Evolutionary conservation across 345 rosid genomes (phyloP).

Genomic region (Rhodamnia rubescens): DNA sequence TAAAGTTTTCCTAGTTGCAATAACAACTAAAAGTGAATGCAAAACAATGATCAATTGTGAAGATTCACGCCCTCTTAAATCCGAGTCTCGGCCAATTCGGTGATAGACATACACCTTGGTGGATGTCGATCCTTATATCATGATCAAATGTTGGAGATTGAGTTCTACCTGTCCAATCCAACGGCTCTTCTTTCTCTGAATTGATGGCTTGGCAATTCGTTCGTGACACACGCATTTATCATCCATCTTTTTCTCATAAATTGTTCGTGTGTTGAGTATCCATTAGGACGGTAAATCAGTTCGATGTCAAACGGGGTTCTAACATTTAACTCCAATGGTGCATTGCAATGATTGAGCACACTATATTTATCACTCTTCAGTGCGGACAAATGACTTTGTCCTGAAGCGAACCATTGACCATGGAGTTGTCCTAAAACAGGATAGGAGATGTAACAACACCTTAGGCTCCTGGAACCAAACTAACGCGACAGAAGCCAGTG

Average conservation of each 20-base stretch:
- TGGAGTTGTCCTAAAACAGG: neutral
- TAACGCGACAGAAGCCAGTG: neutral
- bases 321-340: neutral
- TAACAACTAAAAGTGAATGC: too few species aligned
- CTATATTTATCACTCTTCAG: neutral
- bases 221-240: neutral
- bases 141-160: neutral
- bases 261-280: neutral
- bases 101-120: too few species aligned
- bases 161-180: neutral
- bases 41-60: neutral
- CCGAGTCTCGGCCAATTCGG: too few species aligned
- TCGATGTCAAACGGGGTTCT: neutral
- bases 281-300: neutral
- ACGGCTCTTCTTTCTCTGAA: neutral
- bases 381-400: neutral
- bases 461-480: neutral
- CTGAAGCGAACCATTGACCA: neutral
- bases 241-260: neutral
- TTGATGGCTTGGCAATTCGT: neutral
- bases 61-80: neutral
- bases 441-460: neutral
- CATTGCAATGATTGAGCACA: neutral
- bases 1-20: too few species aligned
- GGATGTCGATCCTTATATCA: too few species aligned